Conservation (phyloP, 148 eudicot species). For the Camellia japonica region DNA sequence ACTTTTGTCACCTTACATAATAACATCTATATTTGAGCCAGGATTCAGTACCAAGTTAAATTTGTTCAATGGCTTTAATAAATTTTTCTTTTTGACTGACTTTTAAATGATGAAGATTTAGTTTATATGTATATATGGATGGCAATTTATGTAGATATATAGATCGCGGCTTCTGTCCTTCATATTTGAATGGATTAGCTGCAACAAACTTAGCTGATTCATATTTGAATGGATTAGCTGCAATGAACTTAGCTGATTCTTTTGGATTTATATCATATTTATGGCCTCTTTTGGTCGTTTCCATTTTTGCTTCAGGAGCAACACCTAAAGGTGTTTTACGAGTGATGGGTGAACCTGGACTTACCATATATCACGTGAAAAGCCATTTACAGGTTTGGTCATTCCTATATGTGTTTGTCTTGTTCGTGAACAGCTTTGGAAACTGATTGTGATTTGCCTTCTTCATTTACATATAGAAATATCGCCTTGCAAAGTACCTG, state of each 20-base stretch:
- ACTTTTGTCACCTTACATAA: too few relatives aligned
- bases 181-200: too few relatives aligned
- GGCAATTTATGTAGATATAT: background rate
- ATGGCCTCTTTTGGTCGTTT: background rate
- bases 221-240: background rate
- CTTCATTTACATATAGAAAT: constrained; percentile 33
- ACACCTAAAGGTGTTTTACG: constrained; percentile 79
- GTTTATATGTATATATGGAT: too few relatives aligned
- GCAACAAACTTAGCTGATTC: background rate
- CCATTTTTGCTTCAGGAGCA: constrained; percentile 45
- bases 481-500: constrained; percentile 62
- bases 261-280: background rate
- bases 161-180: background rate
- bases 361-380: constrained; percentile 78
- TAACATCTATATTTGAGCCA: too few relatives aligned
- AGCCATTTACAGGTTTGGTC: constrained; percentile 74
- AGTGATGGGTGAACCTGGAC: constrained; percentile 78
- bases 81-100: too few relatives aligned
- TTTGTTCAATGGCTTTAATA: too few relatives aligned
- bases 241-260: background rate
- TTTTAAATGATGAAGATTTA: too few relatives aligned
- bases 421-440: background rate
- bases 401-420: constrained; percentile 6
- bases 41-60: too few relatives aligned
- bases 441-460: constrained; percentile 10